A percentile compares a stretch with the other conserved stretches of the same genome.
phyloP scores from a whole-genome alignment of 495 filamentous ascomycete genomes.

The Tuber microsphaerosporum region DNA sequence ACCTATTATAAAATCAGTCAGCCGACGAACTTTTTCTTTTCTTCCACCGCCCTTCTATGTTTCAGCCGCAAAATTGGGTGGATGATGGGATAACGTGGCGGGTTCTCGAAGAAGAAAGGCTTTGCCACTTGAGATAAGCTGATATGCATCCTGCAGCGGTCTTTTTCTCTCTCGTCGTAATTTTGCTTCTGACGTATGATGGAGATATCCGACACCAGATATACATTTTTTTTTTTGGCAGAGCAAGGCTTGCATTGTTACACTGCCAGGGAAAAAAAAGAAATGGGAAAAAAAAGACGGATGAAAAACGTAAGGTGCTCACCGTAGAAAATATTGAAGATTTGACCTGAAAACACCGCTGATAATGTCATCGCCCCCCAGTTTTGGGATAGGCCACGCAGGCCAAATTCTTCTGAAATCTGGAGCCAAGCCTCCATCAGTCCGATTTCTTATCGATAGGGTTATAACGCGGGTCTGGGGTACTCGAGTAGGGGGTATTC shows the following conservation, averaged over 20 bases:
- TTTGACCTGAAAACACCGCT: slow-evolving; percentile 74
- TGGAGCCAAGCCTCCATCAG: slow-evolving; percentile 17
- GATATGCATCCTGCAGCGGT: slow-evolving; percentile 21
- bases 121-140: slow-evolving; percentile 33
- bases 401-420: slow-evolving; percentile 73
- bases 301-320: background rate
- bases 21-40: slow-evolving; percentile 21
- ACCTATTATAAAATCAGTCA: slow-evolving; percentile 26
- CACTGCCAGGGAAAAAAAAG: background rate
- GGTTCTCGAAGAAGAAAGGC: slow-evolving; percentile 18
- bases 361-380: slow-evolving; percentile 92
- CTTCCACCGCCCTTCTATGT: slow-evolving; percentile 17
- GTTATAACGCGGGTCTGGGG: slow-evolving; percentile 3
- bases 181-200: background rate
- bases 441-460: slow-evolving; percentile 8
- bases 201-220: background rate
- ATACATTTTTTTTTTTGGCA: background rate
- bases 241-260: background rate
- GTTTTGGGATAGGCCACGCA: slow-evolving; percentile 78
- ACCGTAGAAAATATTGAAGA: slow-evolving; percentile 89
- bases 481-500: background rate
- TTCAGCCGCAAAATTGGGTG: slow-evolving; percentile 25
- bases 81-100: slow-evolving; percentile 32
- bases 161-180: background rate
- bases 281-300: background rate